Conservation (phyloP, 2,329 filamentous ascomycete species). For the Albifimbria verrucaria region DNA sequence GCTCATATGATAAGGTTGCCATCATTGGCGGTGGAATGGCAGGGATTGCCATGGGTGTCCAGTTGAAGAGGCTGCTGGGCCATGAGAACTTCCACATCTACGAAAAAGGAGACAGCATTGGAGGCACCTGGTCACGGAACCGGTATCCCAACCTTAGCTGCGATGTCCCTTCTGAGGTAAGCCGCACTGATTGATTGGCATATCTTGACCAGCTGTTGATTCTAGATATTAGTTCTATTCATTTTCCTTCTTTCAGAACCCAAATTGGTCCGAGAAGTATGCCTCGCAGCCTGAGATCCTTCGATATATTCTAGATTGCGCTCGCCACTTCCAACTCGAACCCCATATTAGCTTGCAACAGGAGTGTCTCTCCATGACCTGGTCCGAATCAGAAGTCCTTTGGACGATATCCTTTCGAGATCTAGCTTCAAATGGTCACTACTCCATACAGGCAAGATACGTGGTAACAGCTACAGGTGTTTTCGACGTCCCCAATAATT, state of each 20-base stretch:
- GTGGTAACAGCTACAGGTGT: not conserved
- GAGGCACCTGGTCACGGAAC: slow-evolving; percentile 14
- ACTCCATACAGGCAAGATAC: not conserved
- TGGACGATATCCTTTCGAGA: not conserved
- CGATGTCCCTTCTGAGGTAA: slow-evolving; percentile 2
- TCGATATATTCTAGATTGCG: not conserved
- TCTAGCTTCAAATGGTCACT: not conserved
- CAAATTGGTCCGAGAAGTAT: not conserved
- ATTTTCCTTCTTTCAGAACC: not conserved
- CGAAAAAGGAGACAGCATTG: slow-evolving; percentile 14
- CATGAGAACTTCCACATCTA: slow-evolving; percentile 12
- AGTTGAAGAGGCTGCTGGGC: slow-evolving; percentile 10
- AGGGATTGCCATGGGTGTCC: slow-evolving; percentile 13
- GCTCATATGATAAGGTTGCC: not conserved
- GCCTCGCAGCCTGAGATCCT: not conserved
- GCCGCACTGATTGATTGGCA: not conserved
- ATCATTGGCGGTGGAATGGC: slow-evolving; percentile 13
- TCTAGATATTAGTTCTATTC: not conserved
- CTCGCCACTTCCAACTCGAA: not conserved
- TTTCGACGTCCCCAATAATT: not conserved
- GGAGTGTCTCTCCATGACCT: not conserved
- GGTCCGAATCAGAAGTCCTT: not conserved
- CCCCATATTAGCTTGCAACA: not conserved
- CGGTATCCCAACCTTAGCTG: slow-evolving; percentile 5
- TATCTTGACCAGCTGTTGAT: not conserved